Conservation (phyloP, 495 filamentous ascomycete species). For the Pyronema omphalodes region DNA sequence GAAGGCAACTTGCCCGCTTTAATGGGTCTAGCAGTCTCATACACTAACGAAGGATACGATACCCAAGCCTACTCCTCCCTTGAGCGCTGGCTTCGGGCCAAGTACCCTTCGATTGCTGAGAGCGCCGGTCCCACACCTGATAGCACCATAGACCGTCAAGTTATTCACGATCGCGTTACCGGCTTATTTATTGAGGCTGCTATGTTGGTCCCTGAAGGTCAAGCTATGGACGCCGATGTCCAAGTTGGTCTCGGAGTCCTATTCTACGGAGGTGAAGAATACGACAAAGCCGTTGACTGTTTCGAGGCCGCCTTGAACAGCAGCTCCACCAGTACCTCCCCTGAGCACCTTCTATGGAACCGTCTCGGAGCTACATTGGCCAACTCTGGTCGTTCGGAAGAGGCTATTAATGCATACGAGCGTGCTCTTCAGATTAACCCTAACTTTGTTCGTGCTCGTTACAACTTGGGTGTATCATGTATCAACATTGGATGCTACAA, state of each 20-base stretch:
- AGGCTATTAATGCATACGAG: constrained; percentile 93
- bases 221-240: constrained; percentile 91
- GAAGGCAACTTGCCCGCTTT: constrained; percentile 70
- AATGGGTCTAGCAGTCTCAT: constrained; percentile 93
- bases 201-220: constrained; percentile 69
- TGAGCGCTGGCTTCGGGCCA: constrained; percentile 85
- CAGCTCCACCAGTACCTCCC: constrained; percentile 34
- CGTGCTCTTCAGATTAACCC: constrained; percentile 70
- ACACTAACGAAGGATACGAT: constrained; percentile 98
- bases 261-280: constrained; percentile 94
- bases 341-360: constrained; percentile 95
- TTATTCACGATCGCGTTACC: constrained; percentile 78
- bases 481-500: constrained; percentile 94
- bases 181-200: constrained; percentile 80
- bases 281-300: constrained; percentile 97
- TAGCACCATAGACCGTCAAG: constrained; percentile 45
- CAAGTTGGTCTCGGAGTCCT: constrained; percentile 94
- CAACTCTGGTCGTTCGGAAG: constrained; percentile 79
- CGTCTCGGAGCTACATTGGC: constrained; percentile 88
- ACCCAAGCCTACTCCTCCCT: constrained; percentile 89
- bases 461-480: constrained; percentile 89
- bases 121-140: constrained; percentile 72
- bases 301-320: constrained; percentile 63
- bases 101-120: constrained; percentile 66
- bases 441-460: constrained; percentile 91